A percentile compares a stretch with the other conserved stretches of the same genome.
These are phyloP conservation scores for Prosopis cineraria DNA, from an alignment of 306 rosid genomes.

Conservation along the genomic window DNA sequence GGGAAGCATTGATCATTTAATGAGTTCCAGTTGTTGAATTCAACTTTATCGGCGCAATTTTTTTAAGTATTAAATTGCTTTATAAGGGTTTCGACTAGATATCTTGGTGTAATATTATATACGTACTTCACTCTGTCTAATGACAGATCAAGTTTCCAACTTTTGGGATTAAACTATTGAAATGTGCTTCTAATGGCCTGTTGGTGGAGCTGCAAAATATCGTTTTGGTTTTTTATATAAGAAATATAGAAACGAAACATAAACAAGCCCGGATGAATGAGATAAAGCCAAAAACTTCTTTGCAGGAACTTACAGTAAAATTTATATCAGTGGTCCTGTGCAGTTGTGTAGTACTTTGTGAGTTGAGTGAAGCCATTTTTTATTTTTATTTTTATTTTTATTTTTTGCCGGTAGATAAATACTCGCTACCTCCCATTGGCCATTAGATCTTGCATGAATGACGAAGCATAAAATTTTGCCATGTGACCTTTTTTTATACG, in stretches of 20 bases:
- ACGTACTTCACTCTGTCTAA: background rate
- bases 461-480: background rate
- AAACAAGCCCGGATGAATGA: background rate
- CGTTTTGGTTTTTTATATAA: background rate
- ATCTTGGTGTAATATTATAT: background rate
- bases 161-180: background rate
- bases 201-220: background rate
- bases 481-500: background rate
- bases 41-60: background rate
- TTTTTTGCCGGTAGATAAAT: background rate
- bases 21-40: background rate
- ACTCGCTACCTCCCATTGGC: background rate
- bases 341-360: background rate
- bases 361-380: background rate
- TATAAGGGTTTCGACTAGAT: background rate
- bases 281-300: background rate
- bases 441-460: constrained; percentile 2
- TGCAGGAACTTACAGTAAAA: background rate
- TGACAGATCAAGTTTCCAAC: background rate
- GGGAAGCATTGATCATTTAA: background rate
- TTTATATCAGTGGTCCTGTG: background rate
- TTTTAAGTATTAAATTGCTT: background rate
- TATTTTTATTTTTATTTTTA: too few relatives aligned
- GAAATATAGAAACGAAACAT: background rate
- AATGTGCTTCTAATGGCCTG: background rate